phyloP scores from a whole-genome alignment of 345 rosid species.

The Populus alba region DNA sequence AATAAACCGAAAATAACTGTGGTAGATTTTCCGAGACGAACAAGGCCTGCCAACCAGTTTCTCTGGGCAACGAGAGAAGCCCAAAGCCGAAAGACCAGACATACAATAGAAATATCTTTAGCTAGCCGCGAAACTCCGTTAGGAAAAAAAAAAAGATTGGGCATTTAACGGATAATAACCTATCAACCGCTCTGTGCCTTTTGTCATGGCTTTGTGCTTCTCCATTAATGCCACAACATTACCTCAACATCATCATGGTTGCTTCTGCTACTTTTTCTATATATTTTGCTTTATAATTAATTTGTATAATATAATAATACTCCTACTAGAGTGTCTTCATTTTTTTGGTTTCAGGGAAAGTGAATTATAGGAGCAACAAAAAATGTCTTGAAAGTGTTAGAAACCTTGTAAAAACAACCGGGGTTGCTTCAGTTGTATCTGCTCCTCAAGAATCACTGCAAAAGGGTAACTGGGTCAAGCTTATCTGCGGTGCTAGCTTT shows the following conservation, averaged over 20 bases:
- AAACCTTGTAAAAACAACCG: conserved; percentile 27
- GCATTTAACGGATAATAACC: background rate
- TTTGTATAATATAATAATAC: background rate
- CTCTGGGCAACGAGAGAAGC: background rate
- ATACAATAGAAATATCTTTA: background rate
- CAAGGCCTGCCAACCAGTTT: background rate
- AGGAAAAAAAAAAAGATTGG: background rate
- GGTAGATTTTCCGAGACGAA: background rate
- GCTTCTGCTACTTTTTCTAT: background rate
- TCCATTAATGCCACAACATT: conserved; percentile 30
- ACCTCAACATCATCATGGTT: conserved; percentile 30
- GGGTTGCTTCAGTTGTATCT: conserved; percentile 36
- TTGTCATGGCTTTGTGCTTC: conserved; percentile 37
- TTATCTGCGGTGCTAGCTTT: conserved; percentile 66
- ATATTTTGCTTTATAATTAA: background rate
- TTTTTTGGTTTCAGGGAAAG: conserved; percentile 20
- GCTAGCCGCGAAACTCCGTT: background rate
- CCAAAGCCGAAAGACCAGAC: background rate
- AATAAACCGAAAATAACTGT: background rate
- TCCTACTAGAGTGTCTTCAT: background rate
- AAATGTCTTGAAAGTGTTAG: conserved; percentile 30
- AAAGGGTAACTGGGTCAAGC: conserved; percentile 65
- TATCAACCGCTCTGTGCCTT: background rate
- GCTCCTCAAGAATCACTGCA: conserved; percentile 49
- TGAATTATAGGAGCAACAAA: conserved; percentile 9